Base-by-base conservation (phyloP, 495 filamentous ascomycete genomes). In the Parathielavia appendiculata region DNA sequence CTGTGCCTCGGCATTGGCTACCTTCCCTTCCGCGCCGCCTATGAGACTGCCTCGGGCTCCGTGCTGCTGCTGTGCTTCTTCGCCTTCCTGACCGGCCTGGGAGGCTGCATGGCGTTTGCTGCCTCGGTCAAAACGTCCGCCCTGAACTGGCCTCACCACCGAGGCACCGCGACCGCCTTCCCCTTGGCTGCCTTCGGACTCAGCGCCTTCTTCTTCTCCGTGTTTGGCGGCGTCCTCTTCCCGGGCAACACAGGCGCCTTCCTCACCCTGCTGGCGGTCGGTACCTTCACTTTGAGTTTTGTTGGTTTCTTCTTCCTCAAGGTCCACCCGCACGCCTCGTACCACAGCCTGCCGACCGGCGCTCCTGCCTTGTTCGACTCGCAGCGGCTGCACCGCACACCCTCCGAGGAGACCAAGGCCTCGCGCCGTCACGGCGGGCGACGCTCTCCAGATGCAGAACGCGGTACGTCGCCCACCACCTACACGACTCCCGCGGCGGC, bases 141-240 rank as follows among this genome's bases (percentile, higher is more conserved):
- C 35, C 77, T 92, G 43, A 98, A 98, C 71, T 98, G 91, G 80
- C 95, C 92, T 2, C 78, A 85, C 36, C 88, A 95, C 66, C 84
- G 93, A 45, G 93, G 95, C 54, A 96, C 92, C 19, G 93, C 93
- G 14, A 97, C 93, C 8, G 91, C 90, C 3, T 90, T 97, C 67
- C 92, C 93, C 8, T 74, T 98, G 46, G 86, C 92, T 43, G 91
- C 89, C 5, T 97, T 97, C 70, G 93, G 93, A 23, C 77, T 98
- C 34, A 96, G 92, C 73, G 93, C 93, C 48, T 91, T 97, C 69
- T 95, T 97, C 80, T 98, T 96, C 76, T 88, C 93, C 17, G 77
- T 83, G 19, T 72, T 91, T 22, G 89, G 91, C 4, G 80, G 81
- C 36, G 63, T 92, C 47, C 77, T 90, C 50, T 95, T 96, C 73